Base-by-base conservation (phyloP, 2,329 filamentous ascomycete species). In the Tothia fuscella region DNA sequence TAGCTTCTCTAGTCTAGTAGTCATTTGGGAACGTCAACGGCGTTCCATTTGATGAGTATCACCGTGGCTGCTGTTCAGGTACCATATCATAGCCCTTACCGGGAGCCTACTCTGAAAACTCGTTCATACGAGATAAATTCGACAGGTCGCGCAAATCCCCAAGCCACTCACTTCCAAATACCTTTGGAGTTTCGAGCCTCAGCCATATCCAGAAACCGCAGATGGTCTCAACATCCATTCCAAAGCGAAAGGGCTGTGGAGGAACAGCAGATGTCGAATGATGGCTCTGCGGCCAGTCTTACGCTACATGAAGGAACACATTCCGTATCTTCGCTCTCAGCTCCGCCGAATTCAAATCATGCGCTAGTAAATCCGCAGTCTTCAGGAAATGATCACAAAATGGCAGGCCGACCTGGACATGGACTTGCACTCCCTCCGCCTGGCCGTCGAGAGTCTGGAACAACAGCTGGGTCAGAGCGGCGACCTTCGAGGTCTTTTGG, bases 401-500 rank as follows among this genome's bases (percentile, higher is more conserved):
- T 35, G 31, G 29, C 22, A 13, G 21, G 25, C 29, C 39, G 26
- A 25, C n/a, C 5, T 14, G 14, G 10, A 6, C 19, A 26, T 25
- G 39, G 29, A 13, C 7, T 26, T 19, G 17, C 6, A 2, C 19
- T 26, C 10, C 36, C 28, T 22, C 36, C 35, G 2, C 24, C 17
- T 10, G 12, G 20, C 7, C 36, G 13, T 12, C 14, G 13, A 12
- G 14, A 28, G 17, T 14, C 39, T 19, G 20, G 16, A 5, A 12
- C 9, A 7, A 10, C 4, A 7, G 22, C 9, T 24, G 43, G 26
- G 10, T 2, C 39, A 16, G 30, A 31, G 20, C 17, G 19, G 14
- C 17, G 17, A 20, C 9, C 51, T 38, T 47, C 56, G 22, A 56
- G 62, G 40, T 55, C 61, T 3, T 52, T 63, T 10, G 64, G 63